phyloP scores from a whole-genome alignment of 208 protist species.

The Crithidia sp. region DNA sequence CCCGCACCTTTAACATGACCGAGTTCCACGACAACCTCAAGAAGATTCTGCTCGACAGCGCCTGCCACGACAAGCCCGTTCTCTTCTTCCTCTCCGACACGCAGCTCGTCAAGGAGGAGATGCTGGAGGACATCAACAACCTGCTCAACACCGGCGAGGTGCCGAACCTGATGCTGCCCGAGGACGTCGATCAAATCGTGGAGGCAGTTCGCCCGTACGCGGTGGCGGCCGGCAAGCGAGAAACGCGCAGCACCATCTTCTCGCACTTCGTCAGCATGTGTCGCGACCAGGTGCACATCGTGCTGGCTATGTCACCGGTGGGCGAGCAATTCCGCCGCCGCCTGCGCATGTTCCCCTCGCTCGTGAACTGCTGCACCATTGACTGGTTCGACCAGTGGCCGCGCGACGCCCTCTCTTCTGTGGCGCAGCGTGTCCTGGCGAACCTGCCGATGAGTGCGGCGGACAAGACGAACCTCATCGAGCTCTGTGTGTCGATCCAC shows the following conservation, averaged over 20 bases:
- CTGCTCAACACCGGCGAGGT: slow-evolving; percentile 98
- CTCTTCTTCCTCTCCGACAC: slow-evolving; percentile 96
- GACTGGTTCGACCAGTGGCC: slow-evolving; percentile 99
- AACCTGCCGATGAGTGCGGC: slow-evolving; percentile 58
- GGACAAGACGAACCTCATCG: slow-evolving; percentile 68
- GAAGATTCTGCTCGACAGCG: slow-evolving; percentile 86
- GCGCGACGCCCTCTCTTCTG: slow-evolving; percentile 90
- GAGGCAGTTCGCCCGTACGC: slow-evolving; percentile 85
- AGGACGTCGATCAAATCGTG: slow-evolving; percentile 96
- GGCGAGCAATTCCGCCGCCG: slow-evolving; percentile 95
- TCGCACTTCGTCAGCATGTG: slow-evolving; percentile 94
- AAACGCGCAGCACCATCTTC: slow-evolving; percentile 94
- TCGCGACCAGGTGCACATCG: slow-evolving; percentile 96
- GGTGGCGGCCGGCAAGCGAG: slow-evolving; percentile 90
- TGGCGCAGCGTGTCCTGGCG: slow-evolving; percentile 84
- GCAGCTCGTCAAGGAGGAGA: slow-evolving; percentile 95
- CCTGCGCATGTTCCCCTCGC: slow-evolving; percentile 97
- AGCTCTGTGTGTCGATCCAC: slow-evolving; percentile 94
- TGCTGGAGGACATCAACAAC: slow-evolving; percentile 98
- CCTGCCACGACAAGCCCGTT: slow-evolving; percentile 84
- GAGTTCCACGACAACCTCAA: slow-evolving; percentile 96
- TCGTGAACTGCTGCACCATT: slow-evolving; percentile 98
- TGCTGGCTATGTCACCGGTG: slow-evolving; percentile 96
- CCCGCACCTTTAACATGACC: slow-evolving; percentile 89
- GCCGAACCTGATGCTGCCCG: slow-evolving; percentile 95